These are phyloP conservation scores for Aspergillus bridgeri DNA, from an alignment of 495 filamentous ascomycete species.

Conservation along the genomic window DNA sequence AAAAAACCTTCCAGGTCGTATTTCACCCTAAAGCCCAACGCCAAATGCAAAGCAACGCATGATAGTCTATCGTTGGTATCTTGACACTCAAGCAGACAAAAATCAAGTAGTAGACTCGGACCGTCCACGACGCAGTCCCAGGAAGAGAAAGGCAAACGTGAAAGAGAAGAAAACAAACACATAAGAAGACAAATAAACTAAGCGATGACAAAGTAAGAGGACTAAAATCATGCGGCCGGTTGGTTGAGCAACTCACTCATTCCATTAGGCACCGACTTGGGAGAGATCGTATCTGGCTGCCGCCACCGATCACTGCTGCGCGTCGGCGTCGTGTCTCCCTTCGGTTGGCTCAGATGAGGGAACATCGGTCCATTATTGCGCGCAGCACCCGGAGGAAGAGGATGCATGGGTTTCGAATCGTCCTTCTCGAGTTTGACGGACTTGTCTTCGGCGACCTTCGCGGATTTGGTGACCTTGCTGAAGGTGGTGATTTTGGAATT, in stretches of 20 bases:
- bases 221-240: conserved; percentile 13
- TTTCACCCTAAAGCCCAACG: conserved; percentile 27
- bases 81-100: conserved; percentile 14
- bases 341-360: conserved; percentile 22
- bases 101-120: neutral
- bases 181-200: conserved; percentile 7
- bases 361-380: conserved; percentile 40
- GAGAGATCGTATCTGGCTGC: conserved; percentile 34
- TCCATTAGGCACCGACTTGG: conserved; percentile 32
- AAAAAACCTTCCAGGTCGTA: neutral
- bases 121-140: neutral
- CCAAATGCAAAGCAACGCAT: conserved; percentile 27
- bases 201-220: conserved; percentile 1
- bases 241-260: conserved; percentile 35
- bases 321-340: conserved; percentile 12
- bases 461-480: conserved; percentile 40
- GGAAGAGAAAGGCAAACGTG: conserved; percentile 6
- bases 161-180: conserved; percentile 12
- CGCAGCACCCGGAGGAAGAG: conserved; percentile 37
- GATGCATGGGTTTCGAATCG: conserved; percentile 35
- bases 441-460: conserved; percentile 20
- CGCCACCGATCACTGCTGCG: conserved; percentile 15
- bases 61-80: conserved; percentile 47
- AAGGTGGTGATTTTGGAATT: conserved; percentile 36
- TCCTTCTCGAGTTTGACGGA: conserved; percentile 26